Base-by-base conservation (phyloP, 352 stramenopile species). In the Phytophthora pisi region DNA sequence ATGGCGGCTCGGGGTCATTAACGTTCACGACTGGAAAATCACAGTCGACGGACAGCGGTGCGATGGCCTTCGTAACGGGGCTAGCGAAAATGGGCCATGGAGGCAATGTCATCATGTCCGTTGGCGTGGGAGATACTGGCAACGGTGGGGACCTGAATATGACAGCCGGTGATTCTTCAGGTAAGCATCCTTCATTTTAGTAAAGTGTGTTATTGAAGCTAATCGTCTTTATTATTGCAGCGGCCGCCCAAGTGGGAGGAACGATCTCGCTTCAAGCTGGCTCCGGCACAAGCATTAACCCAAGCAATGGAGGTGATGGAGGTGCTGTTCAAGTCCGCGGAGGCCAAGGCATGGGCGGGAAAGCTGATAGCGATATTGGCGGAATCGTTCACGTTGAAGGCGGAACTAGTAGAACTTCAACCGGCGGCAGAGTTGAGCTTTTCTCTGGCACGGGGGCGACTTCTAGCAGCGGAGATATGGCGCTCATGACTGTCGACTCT, bases 391-490 rank as follows among this genome's bases (percentile, higher is more conserved):
- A 88, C 60, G 26, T 89, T 50, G 81, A 91, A 81, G 84, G 79
- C 58, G 84, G 84, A 43, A 47, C 66, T 31, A 78, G 79, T 9
- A 80, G 63, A 45, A 56, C 51, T 1, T 88, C 85, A 13, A 90
- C 64, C 40, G 85, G 86, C 50, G 86, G 86, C 18, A 88, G 81
- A 24, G 72, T 94, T 49, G 78, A 92, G 57, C 36, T 94, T 11
- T 78, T 66, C 49, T 88, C 77, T 47, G 86, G 86, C 24, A 57
- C 70, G 51, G 78, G 84, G 3, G 58, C 43, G 11, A 20, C 64
- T 54, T 77, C 82, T n/a, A 86, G 77, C 38, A 94, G 86, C 66
- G 86, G 86, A 45, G 82, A 92, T 61, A 81, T 92, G 42, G 58
- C 73, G 23, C 61, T 92, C 8, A 68, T 79, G 50, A 90, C 84